Conservation (phyloP, 345 rosid species). For the Camelina neglecta region DNA sequence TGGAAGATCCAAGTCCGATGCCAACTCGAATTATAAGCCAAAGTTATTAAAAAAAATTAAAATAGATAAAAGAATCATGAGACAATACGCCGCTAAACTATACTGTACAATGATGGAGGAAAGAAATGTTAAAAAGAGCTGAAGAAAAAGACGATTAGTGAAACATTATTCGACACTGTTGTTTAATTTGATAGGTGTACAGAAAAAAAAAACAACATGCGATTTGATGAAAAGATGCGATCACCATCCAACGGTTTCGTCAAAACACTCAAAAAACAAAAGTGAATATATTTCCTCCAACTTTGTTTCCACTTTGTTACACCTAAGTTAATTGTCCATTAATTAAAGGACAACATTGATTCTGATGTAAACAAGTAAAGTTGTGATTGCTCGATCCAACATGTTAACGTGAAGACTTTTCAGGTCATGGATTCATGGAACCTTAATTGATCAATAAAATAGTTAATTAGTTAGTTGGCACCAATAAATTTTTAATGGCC, state of each 20-base stretch:
- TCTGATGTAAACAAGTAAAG: neutral
- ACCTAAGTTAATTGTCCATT: neutral
- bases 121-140: too few species aligned
- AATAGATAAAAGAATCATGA: too few species aligned
- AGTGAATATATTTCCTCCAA: neutral
- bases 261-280: neutral
- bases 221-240: neutral
- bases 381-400: slow-evolving; percentile 6
- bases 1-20: too few species aligned
- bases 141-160: too few species aligned
- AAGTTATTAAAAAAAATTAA: too few species aligned
- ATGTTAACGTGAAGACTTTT: slow-evolving; percentile 3
- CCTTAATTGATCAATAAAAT: neutral
- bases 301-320: neutral
- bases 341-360: too few species aligned
- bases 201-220: neutral
- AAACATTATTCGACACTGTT: neutral
- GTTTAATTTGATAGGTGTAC: neutral
- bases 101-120: too few species aligned
- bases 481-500: too few species aligned
- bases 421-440: neutral
- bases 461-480: too few species aligned
- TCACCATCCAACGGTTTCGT: slow-evolving; percentile 17
- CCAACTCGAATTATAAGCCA: too few species aligned
- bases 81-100: too few species aligned